Base-by-base conservation (phyloP, 192 early-diverging fungal genomes). In the Fimicolochytrium jonesii region DNA sequence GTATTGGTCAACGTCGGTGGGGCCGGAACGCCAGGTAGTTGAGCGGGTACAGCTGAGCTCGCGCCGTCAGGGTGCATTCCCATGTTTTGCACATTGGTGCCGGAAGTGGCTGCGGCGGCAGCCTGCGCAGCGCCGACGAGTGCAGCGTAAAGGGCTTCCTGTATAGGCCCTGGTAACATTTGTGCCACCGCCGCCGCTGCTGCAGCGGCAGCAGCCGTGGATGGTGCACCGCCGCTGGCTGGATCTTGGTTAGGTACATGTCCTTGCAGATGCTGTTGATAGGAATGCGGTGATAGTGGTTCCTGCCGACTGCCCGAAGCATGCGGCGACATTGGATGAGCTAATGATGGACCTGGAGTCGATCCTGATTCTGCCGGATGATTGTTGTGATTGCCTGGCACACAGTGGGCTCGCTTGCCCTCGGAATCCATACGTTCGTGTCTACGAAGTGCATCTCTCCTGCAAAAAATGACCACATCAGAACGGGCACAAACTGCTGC, bases 351-450 rank as follows among this genome's bases (percentile, higher is more conserved):
- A n/a, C n/a, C n/a, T n/a, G n/a, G n/a, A n/a, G n/a, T n/a, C n/a
- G n/a, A n/a, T n/a, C n/a, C n/a, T n/a, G n/a, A n/a, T n/a, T n/a
- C n/a, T n/a, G n/a, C n/a, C n/a, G n/a, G n/a, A n/a, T n/a, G n/a
- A n/a, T n/a, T n/a, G n/a, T n/a, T n/a, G 41, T 35, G 20, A 58
- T 9, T 9, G 37, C 50, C 39, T 4, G 30, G 32, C 2, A 61
- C 51, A 42, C 73, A 74, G 47, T 74, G 73, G 6, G 75, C 51
- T 41, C 75, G 74, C 47, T 74, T 76, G 31, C 74, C 74, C 37
- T 76, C 74, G 4, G 63, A 22, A 52, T 76, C 64, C 69, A 76
- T 76, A 15, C 72, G 44, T 43, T 76, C 68, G 56, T 74, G 73
- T 31, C 73, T 35, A 22, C 69, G 57, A 6, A 74, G 54, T 17